A percentile compares a stretch with the other conserved stretches of the same genome.
These are phyloP conservation scores for Lotmaria passim DNA, from an alignment of 208 protist species.

Conservation along the genomic window DNA sequence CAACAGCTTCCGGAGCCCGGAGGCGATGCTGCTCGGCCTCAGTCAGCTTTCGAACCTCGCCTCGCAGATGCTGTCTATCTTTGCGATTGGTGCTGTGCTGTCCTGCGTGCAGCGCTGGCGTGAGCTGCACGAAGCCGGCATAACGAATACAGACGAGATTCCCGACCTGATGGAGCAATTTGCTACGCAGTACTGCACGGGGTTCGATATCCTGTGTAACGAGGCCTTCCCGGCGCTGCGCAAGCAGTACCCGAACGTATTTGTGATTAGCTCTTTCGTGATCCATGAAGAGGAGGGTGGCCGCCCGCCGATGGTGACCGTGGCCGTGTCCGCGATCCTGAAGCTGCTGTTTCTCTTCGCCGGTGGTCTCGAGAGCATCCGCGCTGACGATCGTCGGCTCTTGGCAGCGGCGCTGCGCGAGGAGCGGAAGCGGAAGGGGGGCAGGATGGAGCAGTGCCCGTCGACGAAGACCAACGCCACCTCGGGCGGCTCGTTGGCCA, in stretches of 20 bases:
- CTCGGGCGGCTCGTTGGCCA: not conserved
- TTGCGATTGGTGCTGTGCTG: slow-evolving; percentile 43
- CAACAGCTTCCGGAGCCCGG: slow-evolving; percentile 35
- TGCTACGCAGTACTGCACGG: slow-evolving; percentile 33
- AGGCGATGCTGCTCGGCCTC: slow-evolving; percentile 53
- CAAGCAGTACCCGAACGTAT: slow-evolving; percentile 66
- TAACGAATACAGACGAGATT: slow-evolving; percentile 16
- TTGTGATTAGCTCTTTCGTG: slow-evolving; percentile 35
- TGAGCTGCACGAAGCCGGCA: slow-evolving; percentile 24
- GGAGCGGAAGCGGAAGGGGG: slow-evolving; percentile 1
- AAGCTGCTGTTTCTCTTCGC: slow-evolving; percentile 73
- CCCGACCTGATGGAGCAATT: slow-evolving; percentile 32
- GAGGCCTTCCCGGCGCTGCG: slow-evolving; percentile 37
- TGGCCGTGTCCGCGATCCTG: slow-evolving; percentile 41
- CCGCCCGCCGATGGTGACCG: slow-evolving; percentile 37
- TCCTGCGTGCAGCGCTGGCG: slow-evolving; percentile 30
- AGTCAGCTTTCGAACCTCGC: slow-evolving; percentile 54
- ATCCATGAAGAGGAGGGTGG: slow-evolving; percentile 22
- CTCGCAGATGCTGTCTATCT: slow-evolving; percentile 59
- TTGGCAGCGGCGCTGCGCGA: slow-evolving; percentile 21
- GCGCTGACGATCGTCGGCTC: slow-evolving; percentile 52
- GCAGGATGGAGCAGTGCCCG: not conserved
- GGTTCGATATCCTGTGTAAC: slow-evolving; percentile 23
- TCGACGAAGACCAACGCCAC: not conserved
- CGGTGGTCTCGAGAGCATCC: slow-evolving; percentile 61